Percentiles rank a stretch among this genome's conserved stretches.
These are phyloP conservation scores for Pharus latifolius DNA, from an alignment of 176 grass and related monocot species.

Conservation along the genomic window DNA sequence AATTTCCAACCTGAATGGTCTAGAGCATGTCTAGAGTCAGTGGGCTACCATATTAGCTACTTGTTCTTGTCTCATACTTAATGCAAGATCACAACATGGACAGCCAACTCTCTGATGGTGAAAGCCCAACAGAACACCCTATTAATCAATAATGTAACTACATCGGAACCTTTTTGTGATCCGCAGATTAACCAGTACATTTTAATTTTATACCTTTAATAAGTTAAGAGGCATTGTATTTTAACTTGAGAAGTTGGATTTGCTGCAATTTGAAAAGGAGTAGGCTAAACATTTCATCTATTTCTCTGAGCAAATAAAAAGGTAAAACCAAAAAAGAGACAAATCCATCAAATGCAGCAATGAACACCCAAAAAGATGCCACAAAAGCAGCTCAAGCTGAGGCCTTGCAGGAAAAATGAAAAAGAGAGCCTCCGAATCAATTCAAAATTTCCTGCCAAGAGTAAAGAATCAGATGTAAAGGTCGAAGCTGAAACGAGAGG, in stretches of 20 bases:
- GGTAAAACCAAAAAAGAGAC: not conserved
- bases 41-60: not conserved
- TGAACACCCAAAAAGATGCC: not conserved
- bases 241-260: no score
- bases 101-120: conserved; percentile 23
- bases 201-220: no score
- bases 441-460: not conserved
- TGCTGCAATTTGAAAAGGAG: not conserved
- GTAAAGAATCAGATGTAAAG: not conserved
- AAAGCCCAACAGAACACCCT: conserved; percentile 3
- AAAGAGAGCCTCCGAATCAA: not conserved
- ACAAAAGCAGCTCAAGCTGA: not conserved
- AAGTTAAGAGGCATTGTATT: no score
- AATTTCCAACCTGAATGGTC: conserved; percentile 20
- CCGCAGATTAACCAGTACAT: no score
- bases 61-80: conserved; percentile 14
- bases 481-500: not conserved
- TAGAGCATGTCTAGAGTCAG: not conserved
- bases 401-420: not conserved
- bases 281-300: not conserved
- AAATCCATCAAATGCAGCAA: not conserved
- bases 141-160: not conserved
- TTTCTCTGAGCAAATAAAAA: not conserved
- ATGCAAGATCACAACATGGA: conserved; percentile 11
- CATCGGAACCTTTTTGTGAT: no score